phyloP scores from a whole-genome alignment of 257 asterid species.

The Penstemon barbatus region DNA sequence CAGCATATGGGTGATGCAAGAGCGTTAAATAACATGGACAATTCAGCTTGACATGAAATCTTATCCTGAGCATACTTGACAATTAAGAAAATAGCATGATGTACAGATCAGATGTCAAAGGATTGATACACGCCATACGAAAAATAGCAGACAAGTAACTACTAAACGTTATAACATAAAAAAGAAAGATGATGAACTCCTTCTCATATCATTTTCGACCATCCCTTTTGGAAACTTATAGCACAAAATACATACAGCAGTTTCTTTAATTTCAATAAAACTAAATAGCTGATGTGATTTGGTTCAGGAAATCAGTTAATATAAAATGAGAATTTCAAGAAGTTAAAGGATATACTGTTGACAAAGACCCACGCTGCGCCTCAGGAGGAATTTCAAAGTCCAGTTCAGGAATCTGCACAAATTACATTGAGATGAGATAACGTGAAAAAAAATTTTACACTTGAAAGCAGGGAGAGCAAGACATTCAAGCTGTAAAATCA shows the following conservation, averaged over 20 bases:
- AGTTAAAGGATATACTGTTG: slow-evolving; percentile 57
- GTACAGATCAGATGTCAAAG: background rate
- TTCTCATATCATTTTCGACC: slow-evolving; percentile 5
- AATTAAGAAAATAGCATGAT: too few relatives aligned
- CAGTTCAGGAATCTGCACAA: slow-evolving; percentile 83
- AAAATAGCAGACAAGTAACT: background rate
- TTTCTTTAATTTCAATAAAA: background rate
- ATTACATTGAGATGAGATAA: slow-evolving; percentile 22
- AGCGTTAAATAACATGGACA: too few relatives aligned
- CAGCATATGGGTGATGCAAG: too few relatives aligned
- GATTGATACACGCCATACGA: background rate
- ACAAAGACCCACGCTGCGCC: slow-evolving; percentile 95
- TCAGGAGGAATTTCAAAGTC: slow-evolving; percentile 97
- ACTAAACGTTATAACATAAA: background rate
- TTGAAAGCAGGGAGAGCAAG: too few relatives aligned
- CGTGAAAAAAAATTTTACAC: background rate
- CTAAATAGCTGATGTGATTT: background rate
- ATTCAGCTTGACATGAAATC: too few relatives aligned
- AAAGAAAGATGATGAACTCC: background rate
- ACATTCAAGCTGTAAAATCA: too few relatives aligned
- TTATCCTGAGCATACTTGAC: background rate
- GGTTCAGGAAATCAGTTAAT: background rate
- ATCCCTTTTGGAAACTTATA: background rate
- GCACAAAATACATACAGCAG: background rate
- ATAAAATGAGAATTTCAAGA: background rate